Conservation (phyloP, 1,284 basidiomycete genomes). For the Athelia psychrophila region DNA sequence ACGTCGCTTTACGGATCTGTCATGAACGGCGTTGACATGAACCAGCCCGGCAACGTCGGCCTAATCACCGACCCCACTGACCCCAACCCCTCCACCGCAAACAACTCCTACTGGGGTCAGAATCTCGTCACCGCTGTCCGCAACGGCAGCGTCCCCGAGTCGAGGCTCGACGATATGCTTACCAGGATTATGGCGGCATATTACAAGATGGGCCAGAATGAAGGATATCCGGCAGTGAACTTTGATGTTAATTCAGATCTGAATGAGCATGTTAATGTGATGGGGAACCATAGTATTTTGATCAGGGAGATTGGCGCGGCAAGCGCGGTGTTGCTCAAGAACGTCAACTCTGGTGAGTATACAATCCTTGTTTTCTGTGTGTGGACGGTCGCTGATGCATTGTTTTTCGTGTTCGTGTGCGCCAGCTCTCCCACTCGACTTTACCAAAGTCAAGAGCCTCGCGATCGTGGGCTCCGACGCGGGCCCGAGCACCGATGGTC, state of each 20-base stretch:
- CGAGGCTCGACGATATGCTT: conserved; percentile 15
- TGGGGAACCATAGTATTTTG: conserved; percentile 43
- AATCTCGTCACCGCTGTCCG: conserved; percentile 36
- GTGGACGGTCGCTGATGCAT: neutral
- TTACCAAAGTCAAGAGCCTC: conserved; percentile 29
- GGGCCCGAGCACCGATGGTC: conserved; percentile 49
- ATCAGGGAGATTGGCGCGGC: conserved; percentile 59
- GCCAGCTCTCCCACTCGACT: conserved; percentile 46
- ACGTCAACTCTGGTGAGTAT: conserved; percentile 30
- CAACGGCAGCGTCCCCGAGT: conserved; percentile 37
- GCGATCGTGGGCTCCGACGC: conserved; percentile 49
- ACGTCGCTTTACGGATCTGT: neutral
- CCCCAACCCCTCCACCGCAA: conserved; percentile 12
- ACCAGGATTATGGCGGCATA: conserved; percentile 31
- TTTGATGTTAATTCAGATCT: conserved; percentile 9
- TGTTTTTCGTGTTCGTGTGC: too few species aligned
- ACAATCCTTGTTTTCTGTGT: neutral
- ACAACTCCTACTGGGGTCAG: conserved; percentile 21
- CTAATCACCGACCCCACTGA: conserved; percentile 8
- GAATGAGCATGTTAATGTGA: conserved; percentile 46
- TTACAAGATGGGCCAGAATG: neutral
- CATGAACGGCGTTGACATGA: conserved; percentile 18
- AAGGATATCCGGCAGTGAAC: neutral
- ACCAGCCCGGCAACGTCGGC: conserved; percentile 19
- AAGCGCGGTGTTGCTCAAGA: conserved; percentile 63